Conservation (phyloP, 805 yeast genomes). For the Zygoascus ofunaensis region DNA sequence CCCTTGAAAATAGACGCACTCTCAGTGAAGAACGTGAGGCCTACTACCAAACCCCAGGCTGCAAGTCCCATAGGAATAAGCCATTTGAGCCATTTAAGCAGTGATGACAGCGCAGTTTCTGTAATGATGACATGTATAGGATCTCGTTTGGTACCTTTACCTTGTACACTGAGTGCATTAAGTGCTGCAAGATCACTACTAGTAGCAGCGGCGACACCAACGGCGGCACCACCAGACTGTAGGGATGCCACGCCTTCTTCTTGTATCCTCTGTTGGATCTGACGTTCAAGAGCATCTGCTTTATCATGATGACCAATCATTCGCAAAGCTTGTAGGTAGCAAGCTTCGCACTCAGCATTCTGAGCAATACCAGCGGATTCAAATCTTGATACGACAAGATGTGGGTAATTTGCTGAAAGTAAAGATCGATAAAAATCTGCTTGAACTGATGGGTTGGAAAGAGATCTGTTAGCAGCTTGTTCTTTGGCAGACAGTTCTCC, state of each 20-base stretch:
- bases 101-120: conserved; percentile 68
- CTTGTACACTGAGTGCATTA: conserved; percentile 1
- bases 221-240: conserved; percentile 1
- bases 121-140: conserved; percentile 93
- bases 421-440: conserved; percentile 74
- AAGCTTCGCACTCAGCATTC: conserved; percentile 65
- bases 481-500: conserved; percentile 39
- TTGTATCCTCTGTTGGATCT: conserved; percentile 29
- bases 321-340: conserved; percentile 74
- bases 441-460: conserved; percentile 62
- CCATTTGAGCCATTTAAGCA: conserved; percentile 87
- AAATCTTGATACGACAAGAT: conserved; percentile 85
- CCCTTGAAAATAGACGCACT: conserved; percentile 69
- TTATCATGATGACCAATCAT: conserved; percentile 69
- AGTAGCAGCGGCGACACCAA: conserved; percentile 5
- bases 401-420: conserved; percentile 81
- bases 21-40: conserved; percentile 72
- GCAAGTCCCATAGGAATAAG: conserved; percentile 69
- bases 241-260: background rate
- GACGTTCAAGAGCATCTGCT: conserved; percentile 56
- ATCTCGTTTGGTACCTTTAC: conserved; percentile 38
- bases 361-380: conserved; percentile 91
- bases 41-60: conserved; percentile 73
- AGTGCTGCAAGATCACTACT: background rate
- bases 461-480: conserved; percentile 73